Evolutionary conservation across 495 filamentous ascomycete species (phyloP).

Genomic region (Penicillium argentinense): DNA sequence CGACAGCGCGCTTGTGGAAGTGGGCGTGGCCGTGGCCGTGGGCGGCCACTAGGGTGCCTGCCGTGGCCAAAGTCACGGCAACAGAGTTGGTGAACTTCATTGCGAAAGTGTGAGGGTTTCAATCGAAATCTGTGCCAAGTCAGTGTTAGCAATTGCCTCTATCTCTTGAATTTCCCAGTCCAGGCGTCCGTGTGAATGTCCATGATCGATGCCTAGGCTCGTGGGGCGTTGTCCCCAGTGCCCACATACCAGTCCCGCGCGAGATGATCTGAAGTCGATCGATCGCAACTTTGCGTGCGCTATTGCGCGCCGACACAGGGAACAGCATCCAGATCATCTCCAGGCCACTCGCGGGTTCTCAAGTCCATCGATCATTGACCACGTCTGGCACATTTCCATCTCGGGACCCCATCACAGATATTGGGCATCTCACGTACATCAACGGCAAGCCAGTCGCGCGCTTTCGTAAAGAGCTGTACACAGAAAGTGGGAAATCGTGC

Average conservation of each 20-base stretch:
- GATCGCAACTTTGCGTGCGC: neutral
- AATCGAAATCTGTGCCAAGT: slow-evolving; percentile 7
- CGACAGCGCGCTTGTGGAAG: slow-evolving; percentile 40
- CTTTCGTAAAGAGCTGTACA: slow-evolving; percentile 33
- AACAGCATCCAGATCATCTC: no score
- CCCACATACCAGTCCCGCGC: neutral
- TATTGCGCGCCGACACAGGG: no score
- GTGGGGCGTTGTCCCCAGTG: neutral
- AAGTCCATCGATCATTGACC: neutral
- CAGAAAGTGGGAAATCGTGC: slow-evolving; percentile 18
- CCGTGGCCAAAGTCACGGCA: slow-evolving; percentile 45
- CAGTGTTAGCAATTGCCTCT: neutral
- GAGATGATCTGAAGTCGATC: neutral
- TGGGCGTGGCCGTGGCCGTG: slow-evolving; percentile 46
- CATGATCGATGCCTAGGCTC: neutral
- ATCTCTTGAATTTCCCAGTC: neutral
- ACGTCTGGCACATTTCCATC: neutral
- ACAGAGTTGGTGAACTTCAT: slow-evolving; percentile 49
- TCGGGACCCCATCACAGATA: neutral
- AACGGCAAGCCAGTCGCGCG: slow-evolving; percentile 37
- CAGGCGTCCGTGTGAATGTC: no score
- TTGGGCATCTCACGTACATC: slow-evolving; percentile 30
- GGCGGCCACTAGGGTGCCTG: slow-evolving; percentile 45
- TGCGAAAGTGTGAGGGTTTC: slow-evolving; percentile 16
- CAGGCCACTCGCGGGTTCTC: no score